Conservation (phyloP, 495 filamentous ascomycete genomes). For the Penicillium roqueforti region DNA sequence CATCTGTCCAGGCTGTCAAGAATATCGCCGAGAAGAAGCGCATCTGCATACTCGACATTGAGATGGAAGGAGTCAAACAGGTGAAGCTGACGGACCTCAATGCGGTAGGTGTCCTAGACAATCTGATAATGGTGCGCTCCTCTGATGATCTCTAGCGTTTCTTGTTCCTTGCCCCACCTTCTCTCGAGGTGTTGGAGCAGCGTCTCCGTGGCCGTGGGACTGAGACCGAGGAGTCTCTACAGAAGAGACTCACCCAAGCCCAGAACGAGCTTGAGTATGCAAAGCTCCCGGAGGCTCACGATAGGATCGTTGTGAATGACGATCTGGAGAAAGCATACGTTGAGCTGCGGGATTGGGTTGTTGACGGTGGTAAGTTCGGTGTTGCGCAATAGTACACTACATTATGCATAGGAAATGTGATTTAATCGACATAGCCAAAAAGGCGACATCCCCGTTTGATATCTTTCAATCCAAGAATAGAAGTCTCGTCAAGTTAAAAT, state of each 20-base stretch:
- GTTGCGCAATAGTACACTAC: slow-evolving; percentile 8
- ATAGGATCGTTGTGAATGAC: slow-evolving; percentile 85
- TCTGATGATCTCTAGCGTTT: slow-evolving; percentile 46
- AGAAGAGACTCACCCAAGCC: slow-evolving; percentile 73
- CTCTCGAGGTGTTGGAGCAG: slow-evolving; percentile 66
- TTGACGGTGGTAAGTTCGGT: slow-evolving; percentile 45
- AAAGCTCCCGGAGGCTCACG: slow-evolving; percentile 68
- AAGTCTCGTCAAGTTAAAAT: slow-evolving; percentile 33
- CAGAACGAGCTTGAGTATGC: slow-evolving; percentile 78
- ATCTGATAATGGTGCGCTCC: neutral
- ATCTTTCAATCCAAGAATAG: slow-evolving; percentile 14
- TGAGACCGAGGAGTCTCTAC: slow-evolving; percentile 72
- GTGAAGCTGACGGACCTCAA: slow-evolving; percentile 71
- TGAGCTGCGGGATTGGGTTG: slow-evolving; percentile 67
- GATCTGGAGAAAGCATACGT: slow-evolving; percentile 78
- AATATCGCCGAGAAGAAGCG: slow-evolving; percentile 58
- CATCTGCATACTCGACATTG: slow-evolving; percentile 65
- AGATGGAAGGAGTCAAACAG: slow-evolving; percentile 98
- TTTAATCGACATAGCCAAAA: neutral
- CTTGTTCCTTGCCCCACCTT: slow-evolving; percentile 80
- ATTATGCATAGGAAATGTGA: neutral
- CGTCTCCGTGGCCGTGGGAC: slow-evolving; percentile 79
- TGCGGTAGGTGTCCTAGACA: slow-evolving; percentile 34
- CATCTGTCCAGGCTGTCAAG: slow-evolving; percentile 69
- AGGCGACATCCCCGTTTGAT: neutral